phyloP scores from a whole-genome alignment of 2,329 filamentous ascomycete species.

The Paecilomyces niveus region DNA sequence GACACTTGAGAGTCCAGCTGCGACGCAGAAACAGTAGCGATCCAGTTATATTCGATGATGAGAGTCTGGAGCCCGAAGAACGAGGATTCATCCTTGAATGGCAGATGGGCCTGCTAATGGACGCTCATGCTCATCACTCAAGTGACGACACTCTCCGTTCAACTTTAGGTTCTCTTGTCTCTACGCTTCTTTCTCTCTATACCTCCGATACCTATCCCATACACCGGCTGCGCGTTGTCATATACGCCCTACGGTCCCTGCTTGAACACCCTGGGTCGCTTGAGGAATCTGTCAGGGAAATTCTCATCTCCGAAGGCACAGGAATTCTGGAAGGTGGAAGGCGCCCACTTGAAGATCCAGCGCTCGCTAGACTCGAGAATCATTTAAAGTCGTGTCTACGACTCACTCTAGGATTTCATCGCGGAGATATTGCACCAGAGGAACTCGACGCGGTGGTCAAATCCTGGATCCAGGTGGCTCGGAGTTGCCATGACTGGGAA shows the following conservation, averaged over 20 bases:
- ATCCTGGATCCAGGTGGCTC: slow-evolving; percentile 35
- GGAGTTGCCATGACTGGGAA: slow-evolving; percentile 36
- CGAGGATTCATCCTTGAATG: slow-evolving; percentile 30
- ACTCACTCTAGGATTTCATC: slow-evolving; percentile 26
- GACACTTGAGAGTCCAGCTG: slow-evolving; percentile 29
- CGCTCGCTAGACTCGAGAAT: slow-evolving; percentile 17
- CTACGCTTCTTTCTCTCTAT: slow-evolving; percentile 28
- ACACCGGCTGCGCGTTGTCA: slow-evolving; percentile 28
- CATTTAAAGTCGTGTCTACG: slow-evolving; percentile 28
- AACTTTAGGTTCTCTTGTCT: slow-evolving; percentile 20
- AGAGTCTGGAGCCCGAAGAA: slow-evolving; percentile 15
- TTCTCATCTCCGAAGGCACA: slow-evolving; percentile 19
- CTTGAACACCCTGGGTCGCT: slow-evolving; percentile 24
- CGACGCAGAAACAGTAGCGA: slow-evolving; percentile 20
- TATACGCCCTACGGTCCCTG: slow-evolving; percentile 27
- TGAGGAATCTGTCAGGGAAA: slow-evolving; percentile 17
- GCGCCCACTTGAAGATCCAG: slow-evolving; percentile 18
- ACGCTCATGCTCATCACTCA: slow-evolving; percentile 18
- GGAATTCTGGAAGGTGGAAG: slow-evolving; percentile 9
- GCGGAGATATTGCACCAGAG: slow-evolving; percentile 20
- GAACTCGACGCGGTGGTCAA: slow-evolving; percentile 23
- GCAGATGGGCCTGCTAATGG: slow-evolving; percentile 29
- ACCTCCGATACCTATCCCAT: slow-evolving; percentile 23
- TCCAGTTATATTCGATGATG: slow-evolving; percentile 24
- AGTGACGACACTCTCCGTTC: slow-evolving; percentile 21